A percentile compares a stretch with the other conserved stretches of the same genome.
phyloP scores from a whole-genome alignment of 306 rosid species.

The Erythrophleum fordii region DNA sequence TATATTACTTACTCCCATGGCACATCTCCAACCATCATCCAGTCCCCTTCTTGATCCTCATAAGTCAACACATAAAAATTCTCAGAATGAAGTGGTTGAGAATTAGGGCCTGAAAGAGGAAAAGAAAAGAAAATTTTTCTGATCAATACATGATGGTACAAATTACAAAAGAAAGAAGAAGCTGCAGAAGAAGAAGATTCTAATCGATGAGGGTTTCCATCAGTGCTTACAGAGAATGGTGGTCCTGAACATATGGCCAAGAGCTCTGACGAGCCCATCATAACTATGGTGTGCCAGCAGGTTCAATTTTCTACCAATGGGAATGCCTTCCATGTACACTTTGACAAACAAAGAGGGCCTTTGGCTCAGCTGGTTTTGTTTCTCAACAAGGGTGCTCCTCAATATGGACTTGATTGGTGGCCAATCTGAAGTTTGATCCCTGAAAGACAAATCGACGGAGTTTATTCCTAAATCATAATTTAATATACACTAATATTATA shows the following conservation, averaged over 20 bases:
- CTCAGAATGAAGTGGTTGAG: constrained; percentile 43
- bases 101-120: constrained; percentile 44
- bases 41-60: constrained; percentile 63
- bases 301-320: constrained; percentile 59
- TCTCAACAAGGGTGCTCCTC: constrained; percentile 51
- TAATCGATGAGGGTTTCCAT: constrained; percentile 6
- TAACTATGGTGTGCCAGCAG: constrained; percentile 50
- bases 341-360: constrained; percentile 52
- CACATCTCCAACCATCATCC: constrained; percentile 73
- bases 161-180: constrained; percentile 9
- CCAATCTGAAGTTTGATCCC: constrained; percentile 51
- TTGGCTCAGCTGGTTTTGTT: constrained; percentile 35
- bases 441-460: constrained; percentile 19
- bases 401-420: constrained; percentile 59
- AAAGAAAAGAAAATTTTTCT: not conserved
- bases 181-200: not conserved
- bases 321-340: constrained; percentile 62
- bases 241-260: constrained; percentile 53
- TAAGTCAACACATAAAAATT: constrained; percentile 53
- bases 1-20: constrained; percentile 61
- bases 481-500: not conserved
- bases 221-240: constrained; percentile 52
- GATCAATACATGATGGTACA: not conserved
- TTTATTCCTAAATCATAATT: not conserved
- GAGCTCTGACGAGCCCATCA: constrained; percentile 53